Conservation (phyloP, 768 basidiomycete species). For the Leccinum aurantiacum region DNA sequence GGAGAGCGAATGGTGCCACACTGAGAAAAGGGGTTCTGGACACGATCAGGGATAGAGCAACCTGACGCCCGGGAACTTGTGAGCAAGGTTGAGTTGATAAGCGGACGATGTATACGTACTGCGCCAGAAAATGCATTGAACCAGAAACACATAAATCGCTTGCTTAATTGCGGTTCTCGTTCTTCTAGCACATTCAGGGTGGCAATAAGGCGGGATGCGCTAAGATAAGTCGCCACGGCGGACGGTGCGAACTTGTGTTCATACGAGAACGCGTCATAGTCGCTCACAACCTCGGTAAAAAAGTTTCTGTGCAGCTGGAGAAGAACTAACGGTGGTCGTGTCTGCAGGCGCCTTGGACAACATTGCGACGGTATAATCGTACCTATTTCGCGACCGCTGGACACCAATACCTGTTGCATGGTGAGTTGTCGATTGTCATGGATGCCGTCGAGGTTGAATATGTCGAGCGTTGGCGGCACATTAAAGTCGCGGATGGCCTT, state of each 20-base stretch:
- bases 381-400: slow-evolving; percentile 67
- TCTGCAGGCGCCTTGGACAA: slow-evolving; percentile 2
- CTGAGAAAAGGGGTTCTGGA: slow-evolving; percentile 60
- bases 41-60: slow-evolving; percentile 64
- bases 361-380: slow-evolving; percentile 19
- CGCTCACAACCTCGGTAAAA: slow-evolving; percentile 65
- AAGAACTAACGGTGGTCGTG: slow-evolving; percentile 43
- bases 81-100: not conserved
- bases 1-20: slow-evolving; percentile 57
- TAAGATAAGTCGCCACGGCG: slow-evolving; percentile 65
- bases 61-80: slow-evolving; percentile 34
- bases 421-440: slow-evolving; percentile 50
- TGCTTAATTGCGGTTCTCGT: slow-evolving; percentile 58
- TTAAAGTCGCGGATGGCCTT: slow-evolving; percentile 53
- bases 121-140: slow-evolving; percentile 72
- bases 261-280: slow-evolving; percentile 52
- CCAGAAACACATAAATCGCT: slow-evolving; percentile 72
- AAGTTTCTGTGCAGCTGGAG: slow-evolving; percentile 67
- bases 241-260: slow-evolving; percentile 66
- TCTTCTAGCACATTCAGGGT: slow-evolving; percentile 56
- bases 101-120: slow-evolving; percentile 40
- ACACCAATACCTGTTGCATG: slow-evolving; percentile 64
- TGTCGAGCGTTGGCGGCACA: slow-evolving; percentile 50
- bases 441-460: slow-evolving; percentile 38
- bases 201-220: slow-evolving; percentile 57